Percentiles rank a stretch among this genome's conserved stretches.
These are phyloP conservation scores for Amauroascus verrucosus DNA, from an alignment of 2,329 filamentous ascomycete genomes.

Conservation along the genomic window DNA sequence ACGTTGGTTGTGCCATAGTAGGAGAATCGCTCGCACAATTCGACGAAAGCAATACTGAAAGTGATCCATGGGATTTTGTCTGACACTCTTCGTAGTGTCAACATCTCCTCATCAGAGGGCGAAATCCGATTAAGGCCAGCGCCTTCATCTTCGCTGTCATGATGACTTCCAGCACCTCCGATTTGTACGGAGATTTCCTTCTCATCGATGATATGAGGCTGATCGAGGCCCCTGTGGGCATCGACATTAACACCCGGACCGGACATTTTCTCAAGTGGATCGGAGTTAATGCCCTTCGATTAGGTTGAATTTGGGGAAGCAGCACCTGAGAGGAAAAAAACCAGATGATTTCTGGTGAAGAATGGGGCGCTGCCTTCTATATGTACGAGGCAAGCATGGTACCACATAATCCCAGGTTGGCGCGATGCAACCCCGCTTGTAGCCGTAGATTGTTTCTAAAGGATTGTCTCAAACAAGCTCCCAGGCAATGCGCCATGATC, in stretches of 20 bases:
- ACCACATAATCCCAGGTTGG: background rate
- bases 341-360: conserved; percentile 10
- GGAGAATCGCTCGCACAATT: conserved; percentile 66
- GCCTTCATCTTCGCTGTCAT: conserved; percentile 15
- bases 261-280: conserved; percentile 8
- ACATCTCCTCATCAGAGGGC: conserved; percentile 29
- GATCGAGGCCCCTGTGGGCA: background rate
- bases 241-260: background rate
- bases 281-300: background rate
- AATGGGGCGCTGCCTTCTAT: conserved; percentile 10
- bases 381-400: conserved; percentile 10
- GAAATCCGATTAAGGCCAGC: conserved; percentile 5
- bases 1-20: conserved; percentile 64
- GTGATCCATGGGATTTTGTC: conserved; percentile 50
- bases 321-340: conserved; percentile 9
- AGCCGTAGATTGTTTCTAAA: conserved; percentile 10
- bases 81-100: conserved; percentile 28
- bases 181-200: conserved; percentile 13
- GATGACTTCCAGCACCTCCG: conserved; percentile 9
- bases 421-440: conserved; percentile 13
- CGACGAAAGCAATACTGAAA: conserved; percentile 61
- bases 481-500: conserved; percentile 2
- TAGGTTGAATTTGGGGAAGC: background rate
- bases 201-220: conserved; percentile 10
- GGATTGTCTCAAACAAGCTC: conserved; percentile 4